Conservation (phyloP, 1,284 basidiomycete genomes). For the Chalciporus sp. region DNA sequence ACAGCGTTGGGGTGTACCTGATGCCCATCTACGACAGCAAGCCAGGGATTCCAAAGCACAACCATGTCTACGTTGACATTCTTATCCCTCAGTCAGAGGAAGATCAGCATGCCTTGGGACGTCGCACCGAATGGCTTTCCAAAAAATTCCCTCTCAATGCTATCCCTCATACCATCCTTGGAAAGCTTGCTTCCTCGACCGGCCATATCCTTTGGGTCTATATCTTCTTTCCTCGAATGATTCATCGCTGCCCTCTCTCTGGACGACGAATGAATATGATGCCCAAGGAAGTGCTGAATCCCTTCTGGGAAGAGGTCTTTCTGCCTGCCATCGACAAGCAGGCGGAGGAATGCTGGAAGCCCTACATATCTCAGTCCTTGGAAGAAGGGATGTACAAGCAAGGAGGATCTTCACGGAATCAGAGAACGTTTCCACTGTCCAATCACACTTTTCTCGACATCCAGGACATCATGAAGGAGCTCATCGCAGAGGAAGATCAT, state of each 20-base stretch:
- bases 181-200: not conserved
- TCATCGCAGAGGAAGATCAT: not conserved
- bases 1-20: slow-evolving; percentile 4
- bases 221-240: slow-evolving; percentile 21
- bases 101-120: not conserved
- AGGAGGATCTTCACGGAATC: not conserved
- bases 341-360: not conserved
- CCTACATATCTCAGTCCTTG: slow-evolving; percentile 5
- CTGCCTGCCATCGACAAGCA: slow-evolving; percentile 4
- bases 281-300: too few relatives aligned
- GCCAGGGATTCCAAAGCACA: slow-evolving; percentile 8
- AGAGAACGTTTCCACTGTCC: not conserved
- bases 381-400: slow-evolving; percentile 10
- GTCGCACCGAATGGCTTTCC: slow-evolving; percentile 9
- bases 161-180: slow-evolving; percentile 12
- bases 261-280: slow-evolving; percentile 7
- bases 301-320: slow-evolving; percentile 7
- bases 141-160: slow-evolving; percentile 1
- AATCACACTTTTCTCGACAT: not conserved
- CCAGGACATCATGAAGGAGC: slow-evolving; percentile 1
- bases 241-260: slow-evolving; percentile 7
- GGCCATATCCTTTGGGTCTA: slow-evolving; percentile 8
- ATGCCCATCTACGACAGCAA: slow-evolving; percentile 3
- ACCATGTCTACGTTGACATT: slow-evolving; percentile 14
- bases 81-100: slow-evolving; percentile 12